Percentiles rank a stretch among this genome's conserved stretches.
Conservation (phyloP, 768 basidiomycete species). For the Trametes villosa region DNA sequence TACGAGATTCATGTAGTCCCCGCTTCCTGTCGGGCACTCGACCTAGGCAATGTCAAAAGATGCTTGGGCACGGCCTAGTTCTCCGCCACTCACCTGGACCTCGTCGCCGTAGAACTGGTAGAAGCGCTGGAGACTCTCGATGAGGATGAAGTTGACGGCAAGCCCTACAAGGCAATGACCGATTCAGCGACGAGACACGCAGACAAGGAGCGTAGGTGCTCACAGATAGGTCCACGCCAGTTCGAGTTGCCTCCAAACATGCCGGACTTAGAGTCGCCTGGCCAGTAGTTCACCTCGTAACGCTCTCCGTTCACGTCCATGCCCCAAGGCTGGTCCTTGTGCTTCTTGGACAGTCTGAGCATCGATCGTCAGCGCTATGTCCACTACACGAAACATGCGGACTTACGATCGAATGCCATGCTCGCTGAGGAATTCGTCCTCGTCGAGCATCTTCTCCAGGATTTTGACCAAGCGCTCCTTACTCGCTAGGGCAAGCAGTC, state of each 20-base stretch:
- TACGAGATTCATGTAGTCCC: conserved; percentile 97
- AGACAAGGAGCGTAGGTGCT: too few species aligned
- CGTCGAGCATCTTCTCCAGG: conserved; percentile 95
- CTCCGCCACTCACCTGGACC: conserved; percentile 53
- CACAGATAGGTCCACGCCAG: conserved; percentile 92
- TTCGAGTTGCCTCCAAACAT: conserved; percentile 99
- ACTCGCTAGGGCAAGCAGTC: conserved; percentile 85
- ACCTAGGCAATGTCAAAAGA: conserved; percentile 48
- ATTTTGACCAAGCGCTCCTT: conserved; percentile 90
- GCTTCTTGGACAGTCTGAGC: conserved; percentile 80
- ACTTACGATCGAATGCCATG: conserved; percentile 95
- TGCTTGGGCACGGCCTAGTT: background rate
- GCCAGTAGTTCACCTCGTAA: conserved; percentile 96
- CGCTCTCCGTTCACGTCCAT: conserved; percentile 92
- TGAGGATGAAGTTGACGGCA: conserved; percentile 93
- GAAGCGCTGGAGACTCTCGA: conserved; percentile 96
- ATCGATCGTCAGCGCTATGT: background rate
- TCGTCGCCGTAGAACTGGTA: conserved; percentile 97
- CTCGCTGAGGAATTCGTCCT: conserved; percentile 94
- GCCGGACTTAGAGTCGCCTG: conserved; percentile 93
- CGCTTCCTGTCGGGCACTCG: conserved; percentile 95
- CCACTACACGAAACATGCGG: background rate
- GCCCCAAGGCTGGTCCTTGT: conserved; percentile 92
- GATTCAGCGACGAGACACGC: background rate
- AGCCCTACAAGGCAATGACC: conserved; percentile 74